Evolutionary conservation across 2,329 filamentous ascomycete genomes (phyloP).

Genomic region (Fusarium buharicum): DNA sequence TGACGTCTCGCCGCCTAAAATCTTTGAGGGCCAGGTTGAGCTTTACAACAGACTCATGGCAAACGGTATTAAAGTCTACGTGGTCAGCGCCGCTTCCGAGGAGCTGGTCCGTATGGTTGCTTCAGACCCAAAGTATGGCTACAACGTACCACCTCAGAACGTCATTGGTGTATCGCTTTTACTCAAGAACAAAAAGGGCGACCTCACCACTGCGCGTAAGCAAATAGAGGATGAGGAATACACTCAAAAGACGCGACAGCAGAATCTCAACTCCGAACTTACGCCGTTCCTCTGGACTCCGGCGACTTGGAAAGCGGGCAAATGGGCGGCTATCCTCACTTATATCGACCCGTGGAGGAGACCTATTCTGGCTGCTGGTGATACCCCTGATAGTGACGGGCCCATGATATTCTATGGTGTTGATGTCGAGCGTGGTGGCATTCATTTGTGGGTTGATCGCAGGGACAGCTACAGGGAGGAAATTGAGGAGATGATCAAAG

Average conservation of each 20-base stretch:
- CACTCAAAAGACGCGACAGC: slow-evolving; percentile 37
- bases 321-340: slow-evolving; percentile 56
- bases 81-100: slow-evolving; percentile 55
- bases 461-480: slow-evolving; percentile 49
- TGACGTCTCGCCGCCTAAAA: slow-evolving; percentile 49
- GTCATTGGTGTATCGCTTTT: slow-evolving; percentile 57
- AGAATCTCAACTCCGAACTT: slow-evolving; percentile 54
- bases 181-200: slow-evolving; percentile 47
- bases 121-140: slow-evolving; percentile 57
- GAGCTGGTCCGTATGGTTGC: slow-evolving; percentile 59
- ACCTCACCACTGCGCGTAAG: slow-evolving; percentile 52
- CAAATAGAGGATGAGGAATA: slow-evolving; percentile 54
- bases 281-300: slow-evolving; percentile 57
- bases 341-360: slow-evolving; percentile 58
- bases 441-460: slow-evolving; percentile 57
- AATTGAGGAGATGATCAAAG: slow-evolving; percentile 52
- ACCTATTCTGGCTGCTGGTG: slow-evolving; percentile 55
- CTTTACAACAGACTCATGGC: slow-evolving; percentile 56
- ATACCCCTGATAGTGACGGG: slow-evolving; percentile 56
- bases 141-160: slow-evolving; percentile 57
- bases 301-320: slow-evolving; percentile 57
- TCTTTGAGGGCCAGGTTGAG: slow-evolving; percentile 55
- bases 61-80: slow-evolving; percentile 57
- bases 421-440: slow-evolving; percentile 54
- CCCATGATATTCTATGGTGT: slow-evolving; percentile 59